phyloP scores from a whole-genome alignment of 129 eudicot genomes.

The Heracleum sosnowskyi region DNA sequence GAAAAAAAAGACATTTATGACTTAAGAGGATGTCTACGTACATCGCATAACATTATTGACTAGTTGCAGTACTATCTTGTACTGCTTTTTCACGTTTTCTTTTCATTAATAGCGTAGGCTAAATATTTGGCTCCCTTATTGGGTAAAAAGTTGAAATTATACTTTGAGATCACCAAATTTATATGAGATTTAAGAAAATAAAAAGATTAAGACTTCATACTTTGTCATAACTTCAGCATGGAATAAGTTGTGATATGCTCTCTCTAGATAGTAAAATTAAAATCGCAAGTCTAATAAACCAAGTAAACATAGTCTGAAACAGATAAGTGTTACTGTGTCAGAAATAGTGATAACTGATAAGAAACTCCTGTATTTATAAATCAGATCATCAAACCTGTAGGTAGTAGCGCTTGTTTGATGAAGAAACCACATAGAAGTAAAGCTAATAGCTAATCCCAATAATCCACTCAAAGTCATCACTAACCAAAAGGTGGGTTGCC shows the following conservation, averaged over 20 bases:
- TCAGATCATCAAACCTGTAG: conserved; percentile 55
- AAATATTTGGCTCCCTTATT: too few species aligned
- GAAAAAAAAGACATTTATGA: too few species aligned
- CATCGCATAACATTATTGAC: too few species aligned
- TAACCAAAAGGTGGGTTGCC: conserved; percentile 85
- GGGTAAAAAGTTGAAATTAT: too few species aligned
- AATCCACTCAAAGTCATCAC: conserved; percentile 93
- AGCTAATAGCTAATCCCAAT: conserved; percentile 93
- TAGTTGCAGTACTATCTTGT: too few species aligned
- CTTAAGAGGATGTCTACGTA: too few species aligned
- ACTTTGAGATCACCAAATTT: background rate
- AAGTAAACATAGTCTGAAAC: background rate
- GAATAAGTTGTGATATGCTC: background rate
- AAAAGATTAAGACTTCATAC: background rate
- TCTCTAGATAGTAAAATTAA: background rate
- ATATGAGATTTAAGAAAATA: background rate
- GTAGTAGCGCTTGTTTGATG: conserved; percentile 99
- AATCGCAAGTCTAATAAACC: background rate
- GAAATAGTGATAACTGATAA: background rate
- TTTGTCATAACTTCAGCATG: background rate
- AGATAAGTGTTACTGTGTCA: background rate
- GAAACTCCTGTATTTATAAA: background rate
- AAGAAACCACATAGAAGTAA: conserved; percentile 99
- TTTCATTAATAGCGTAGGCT: too few species aligned
- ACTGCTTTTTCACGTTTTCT: too few species aligned